phyloP scores from a whole-genome alignment of 345 rosid genomes.

The Eucalyptus cloeziana region DNA sequence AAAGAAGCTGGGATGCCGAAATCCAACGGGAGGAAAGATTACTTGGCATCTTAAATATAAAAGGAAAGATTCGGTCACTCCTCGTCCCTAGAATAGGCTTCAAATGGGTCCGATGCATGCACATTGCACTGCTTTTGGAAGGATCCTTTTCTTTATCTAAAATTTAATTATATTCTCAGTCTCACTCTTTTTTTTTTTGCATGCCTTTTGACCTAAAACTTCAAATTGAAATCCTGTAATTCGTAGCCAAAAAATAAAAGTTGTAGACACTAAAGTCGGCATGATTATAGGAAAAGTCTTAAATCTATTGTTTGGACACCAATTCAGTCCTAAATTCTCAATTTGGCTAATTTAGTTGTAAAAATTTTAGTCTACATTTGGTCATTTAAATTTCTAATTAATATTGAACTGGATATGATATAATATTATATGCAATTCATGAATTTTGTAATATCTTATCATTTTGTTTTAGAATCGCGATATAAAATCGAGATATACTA shows the following conservation, averaged over 20 bases:
- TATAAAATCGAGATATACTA: too few species aligned
- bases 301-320: too few species aligned
- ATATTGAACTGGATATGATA: rapidly evolving
- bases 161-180: too few species aligned
- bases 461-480: rapidly evolving
- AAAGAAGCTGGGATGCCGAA: not conserved
- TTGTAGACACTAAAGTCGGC: not conserved
- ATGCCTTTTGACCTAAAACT: not conserved
- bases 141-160: not conserved
- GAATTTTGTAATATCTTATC: too few species aligned
- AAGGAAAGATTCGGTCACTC: not conserved
- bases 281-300: not conserved
- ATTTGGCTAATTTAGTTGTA: not conserved
- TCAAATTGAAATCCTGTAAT: not conserved
- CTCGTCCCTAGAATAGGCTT: not conserved
- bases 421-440: too few species aligned
- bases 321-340: too few species aligned
- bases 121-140: not conserved
- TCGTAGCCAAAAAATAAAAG: not conserved
- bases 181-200: too few species aligned
- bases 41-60: not conserved
- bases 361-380: too few species aligned
- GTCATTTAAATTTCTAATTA: too few species aligned
- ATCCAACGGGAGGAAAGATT: not conserved
- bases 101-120: not conserved